Conservation (phyloP, 2,329 filamentous ascomycete genomes). For the Spiromastix sp. region DNA sequence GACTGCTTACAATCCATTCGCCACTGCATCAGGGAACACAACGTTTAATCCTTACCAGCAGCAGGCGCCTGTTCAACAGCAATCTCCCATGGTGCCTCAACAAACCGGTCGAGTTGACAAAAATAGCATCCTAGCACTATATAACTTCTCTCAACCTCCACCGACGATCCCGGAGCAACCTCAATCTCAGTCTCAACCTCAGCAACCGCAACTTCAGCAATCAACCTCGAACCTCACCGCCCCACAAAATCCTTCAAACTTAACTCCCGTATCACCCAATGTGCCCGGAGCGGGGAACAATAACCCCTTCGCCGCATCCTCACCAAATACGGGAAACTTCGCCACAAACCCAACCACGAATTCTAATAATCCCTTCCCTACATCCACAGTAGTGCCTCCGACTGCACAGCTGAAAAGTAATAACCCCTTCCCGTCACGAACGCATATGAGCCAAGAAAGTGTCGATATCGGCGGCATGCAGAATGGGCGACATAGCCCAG, state of each 20-base stretch:
- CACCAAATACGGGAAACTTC: constrained; percentile 3
- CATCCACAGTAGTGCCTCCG: constrained; percentile 1
- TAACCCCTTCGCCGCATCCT: constrained; percentile 19
- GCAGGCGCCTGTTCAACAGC: constrained; percentile 9
- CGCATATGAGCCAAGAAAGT: constrained; percentile 39
- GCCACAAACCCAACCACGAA: constrained; percentile 4
- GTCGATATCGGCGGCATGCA: constrained; percentile 38
- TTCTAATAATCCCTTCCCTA: constrained; percentile 12
- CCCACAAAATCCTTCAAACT: constrained; percentile 8
- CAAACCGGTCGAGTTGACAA: constrained; percentile 36
- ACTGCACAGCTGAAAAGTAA: neutral
- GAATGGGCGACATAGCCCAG: constrained; percentile 39
- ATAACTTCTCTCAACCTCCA: constrained; percentile 32
- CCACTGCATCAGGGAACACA: constrained; percentile 16
- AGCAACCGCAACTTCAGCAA: constrained; percentile 21
- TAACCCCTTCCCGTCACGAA: constrained; percentile 9
- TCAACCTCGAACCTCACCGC: constrained; percentile 17
- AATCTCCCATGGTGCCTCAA: constrained; percentile 24
- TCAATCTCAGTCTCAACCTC: constrained; percentile 15
- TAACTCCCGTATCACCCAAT: constrained; percentile 3
- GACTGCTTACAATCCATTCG: constrained; percentile 24
- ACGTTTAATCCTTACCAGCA: constrained; percentile 8
- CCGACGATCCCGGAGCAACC: constrained; percentile 26
- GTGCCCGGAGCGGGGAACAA: constrained; percentile 13
- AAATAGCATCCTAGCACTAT: constrained; percentile 36